Evolutionary conservation across 768 basidiomycete genomes (phyloP).

Genomic region (Suillus subalutaceus): DNA sequence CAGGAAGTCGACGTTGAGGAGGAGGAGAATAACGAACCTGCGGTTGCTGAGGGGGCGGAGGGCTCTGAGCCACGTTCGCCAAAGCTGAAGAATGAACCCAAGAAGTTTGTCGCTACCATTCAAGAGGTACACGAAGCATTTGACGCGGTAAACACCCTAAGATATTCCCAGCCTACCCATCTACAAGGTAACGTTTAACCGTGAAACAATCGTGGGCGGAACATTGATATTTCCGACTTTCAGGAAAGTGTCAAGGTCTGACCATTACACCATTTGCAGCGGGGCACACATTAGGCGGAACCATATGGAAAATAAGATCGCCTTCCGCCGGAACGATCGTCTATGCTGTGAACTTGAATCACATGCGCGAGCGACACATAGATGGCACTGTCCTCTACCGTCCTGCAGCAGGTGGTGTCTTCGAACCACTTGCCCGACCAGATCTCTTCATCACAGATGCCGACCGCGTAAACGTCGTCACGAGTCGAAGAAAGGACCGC

Average conservation of each 20-base stretch:
- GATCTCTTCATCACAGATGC: conserved; percentile 95
- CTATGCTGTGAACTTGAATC: conserved; percentile 95
- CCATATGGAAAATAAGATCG: conserved; percentile 98
- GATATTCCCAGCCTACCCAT: conserved; percentile 95
- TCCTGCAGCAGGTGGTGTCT: conserved; percentile 72
- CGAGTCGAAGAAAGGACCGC: conserved; percentile 86
- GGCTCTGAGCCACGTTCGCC: conserved; percentile 8
- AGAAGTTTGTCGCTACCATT: conserved; percentile 73
- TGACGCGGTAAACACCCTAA: conserved; percentile 85
- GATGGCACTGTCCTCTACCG: conserved; percentile 90
- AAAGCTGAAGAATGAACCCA: conserved; percentile 27
- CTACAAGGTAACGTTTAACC: conserved; percentile 67
- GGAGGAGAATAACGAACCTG: conserved; percentile 28
- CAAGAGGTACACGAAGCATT: conserved; percentile 93
- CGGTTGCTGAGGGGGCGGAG: conserved; percentile 27
- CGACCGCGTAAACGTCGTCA: conserved; percentile 78
- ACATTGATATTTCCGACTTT: conserved; percentile 4
- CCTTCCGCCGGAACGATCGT: conserved; percentile 95
- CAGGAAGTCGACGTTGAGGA: conserved; percentile 52
- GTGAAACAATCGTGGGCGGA: conserved; percentile 7
- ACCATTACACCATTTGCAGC: conserved; percentile 95
- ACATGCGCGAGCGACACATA: conserved; percentile 93
- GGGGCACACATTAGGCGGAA: conserved; percentile 94
- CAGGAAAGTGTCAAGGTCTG: conserved; percentile 89
- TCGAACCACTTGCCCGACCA: conserved; percentile 85